Conservation (phyloP, 2,329 filamentous ascomycete genomes). For the Fusarium coicis region DNA sequence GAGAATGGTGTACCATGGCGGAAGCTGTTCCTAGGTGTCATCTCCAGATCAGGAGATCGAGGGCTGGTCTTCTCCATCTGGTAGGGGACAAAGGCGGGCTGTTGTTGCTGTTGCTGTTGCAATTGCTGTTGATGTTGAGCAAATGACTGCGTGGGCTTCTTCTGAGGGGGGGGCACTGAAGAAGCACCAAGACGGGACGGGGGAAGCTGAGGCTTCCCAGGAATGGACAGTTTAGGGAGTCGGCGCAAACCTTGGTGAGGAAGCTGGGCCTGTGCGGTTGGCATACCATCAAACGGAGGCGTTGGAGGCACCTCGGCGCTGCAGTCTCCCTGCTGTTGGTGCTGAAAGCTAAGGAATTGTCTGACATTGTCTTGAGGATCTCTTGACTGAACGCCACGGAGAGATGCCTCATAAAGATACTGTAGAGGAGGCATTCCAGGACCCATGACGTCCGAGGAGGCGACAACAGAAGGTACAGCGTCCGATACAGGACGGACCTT, state of each 20-base stretch:
- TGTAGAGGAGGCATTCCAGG: conserved; percentile 73
- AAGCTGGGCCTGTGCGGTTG: conserved; percentile 54
- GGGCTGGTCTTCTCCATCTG: conserved; percentile 63
- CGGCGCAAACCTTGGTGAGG: conserved; percentile 67
- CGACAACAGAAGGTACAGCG: conserved; percentile 82
- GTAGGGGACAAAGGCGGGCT: conserved; percentile 58
- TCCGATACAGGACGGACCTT: conserved; percentile 77
- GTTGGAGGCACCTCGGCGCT: conserved; percentile 71
- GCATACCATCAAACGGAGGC: conserved; percentile 72
- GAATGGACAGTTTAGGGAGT: conserved; percentile 72
- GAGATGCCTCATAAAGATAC: conserved; percentile 77
- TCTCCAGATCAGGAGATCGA: conserved; percentile 64
- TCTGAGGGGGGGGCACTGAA: conserved; percentile 43
- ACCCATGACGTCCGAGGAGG: conserved; percentile 90
- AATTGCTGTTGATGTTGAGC: conserved; percentile 26
- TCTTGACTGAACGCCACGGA: conserved; percentile 74
- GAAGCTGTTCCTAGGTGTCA: conserved; percentile 69
- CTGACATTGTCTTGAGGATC: conserved; percentile 94
- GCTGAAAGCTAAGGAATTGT: conserved; percentile 88
- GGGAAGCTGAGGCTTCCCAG: conserved; percentile 50
- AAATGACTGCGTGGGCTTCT: conserved; percentile 41
- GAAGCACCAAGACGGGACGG: conserved; percentile 44
- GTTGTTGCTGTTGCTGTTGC: conserved; percentile 6
- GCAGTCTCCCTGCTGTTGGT: conserved; percentile 58
- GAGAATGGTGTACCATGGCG: conserved; percentile 89